These are phyloP conservation scores for Colletotrichum cereale DNA, from an alignment of 2,329 filamentous ascomycete genomes.

Conservation along the genomic window DNA sequence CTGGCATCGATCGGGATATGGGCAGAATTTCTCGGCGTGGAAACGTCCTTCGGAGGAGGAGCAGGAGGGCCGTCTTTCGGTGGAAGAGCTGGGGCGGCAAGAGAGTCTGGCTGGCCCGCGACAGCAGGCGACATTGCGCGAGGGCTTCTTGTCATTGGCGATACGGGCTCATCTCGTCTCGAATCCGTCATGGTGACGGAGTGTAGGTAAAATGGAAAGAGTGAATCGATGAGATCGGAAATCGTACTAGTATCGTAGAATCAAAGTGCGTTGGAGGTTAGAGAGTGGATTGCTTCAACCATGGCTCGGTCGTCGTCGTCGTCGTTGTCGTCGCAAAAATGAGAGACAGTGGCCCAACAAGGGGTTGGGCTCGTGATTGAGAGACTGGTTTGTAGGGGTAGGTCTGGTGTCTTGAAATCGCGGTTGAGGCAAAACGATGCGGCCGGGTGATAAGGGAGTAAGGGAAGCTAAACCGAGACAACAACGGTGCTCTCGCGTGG, in stretches of 20 bases:
- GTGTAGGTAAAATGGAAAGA: background rate
- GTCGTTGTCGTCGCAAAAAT: background rate
- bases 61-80: conserved; percentile 35
- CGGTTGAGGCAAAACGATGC: background rate
- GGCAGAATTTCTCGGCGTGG: conserved; percentile 35
- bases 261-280: conserved; percentile 1
- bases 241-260: background rate
- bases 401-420: conserved; percentile 4
- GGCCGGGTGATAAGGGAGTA: background rate
- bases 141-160: conserved; percentile 42
- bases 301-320: conserved; percentile 7
- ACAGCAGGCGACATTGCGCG: conserved; percentile 28
- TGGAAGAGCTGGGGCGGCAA: conserved; percentile 30
- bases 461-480: conserved; percentile 21
- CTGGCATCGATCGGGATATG: conserved; percentile 42
- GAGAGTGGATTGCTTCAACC: conserved; percentile 2
- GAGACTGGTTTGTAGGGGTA: conserved; percentile 6
- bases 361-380: conserved; percentile 2
- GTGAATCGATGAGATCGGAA: background rate
- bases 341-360: conserved; percentile 20
- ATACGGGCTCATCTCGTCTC: conserved; percentile 44
- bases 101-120: conserved; percentile 21
- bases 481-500: conserved; percentile 6
- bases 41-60: conserved; percentile 34
- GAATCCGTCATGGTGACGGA: conserved; percentile 36